Conservation (phyloP, 2,329 filamentous ascomycete genomes). For the Incumbomyces delicatus region DNA sequence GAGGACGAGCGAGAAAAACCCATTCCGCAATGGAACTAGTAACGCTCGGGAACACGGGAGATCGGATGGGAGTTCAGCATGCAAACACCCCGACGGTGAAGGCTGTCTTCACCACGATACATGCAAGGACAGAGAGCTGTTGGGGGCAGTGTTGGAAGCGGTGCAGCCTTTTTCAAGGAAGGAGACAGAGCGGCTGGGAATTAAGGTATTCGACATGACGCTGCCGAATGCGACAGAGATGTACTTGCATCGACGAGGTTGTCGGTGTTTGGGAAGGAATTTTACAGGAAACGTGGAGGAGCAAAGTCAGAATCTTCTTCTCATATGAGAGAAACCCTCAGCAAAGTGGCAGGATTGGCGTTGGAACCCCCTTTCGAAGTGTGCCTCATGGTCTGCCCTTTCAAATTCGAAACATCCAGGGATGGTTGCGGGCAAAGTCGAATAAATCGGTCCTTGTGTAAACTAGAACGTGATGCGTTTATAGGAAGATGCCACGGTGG, state of each 20-base stretch:
- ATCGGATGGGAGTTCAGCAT: neutral
- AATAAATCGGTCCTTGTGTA: neutral
- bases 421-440: too few relatives aligned
- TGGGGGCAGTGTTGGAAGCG: slow-evolving; percentile 1
- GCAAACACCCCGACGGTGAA: neutral
- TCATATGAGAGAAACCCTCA: too few relatives aligned
- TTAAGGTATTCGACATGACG: slow-evolving; percentile 3
- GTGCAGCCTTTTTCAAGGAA: neutral
- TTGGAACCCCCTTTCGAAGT: too few relatives aligned
- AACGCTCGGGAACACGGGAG: neutral
- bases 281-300: too few relatives aligned
- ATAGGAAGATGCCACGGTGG: neutral
- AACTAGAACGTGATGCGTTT: too few relatives aligned
- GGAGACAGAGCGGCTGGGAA: neutral
- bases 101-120: neutral
- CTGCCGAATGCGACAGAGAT: neutral
- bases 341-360: too few relatives aligned
- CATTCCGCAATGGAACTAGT: neutral
- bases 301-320: too few relatives aligned
- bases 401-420: too few relatives aligned
- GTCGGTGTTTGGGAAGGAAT: neutral
- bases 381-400: too few relatives aligned
- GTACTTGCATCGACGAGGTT: slow-evolving; percentile 1
- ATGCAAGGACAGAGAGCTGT: neutral
- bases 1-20: neutral